Evolutionary conservation across 1,139 yeast species (phyloP), one percentile per base, ranked within the genome.

Genomic region (Diutina siamensis): DNA sequence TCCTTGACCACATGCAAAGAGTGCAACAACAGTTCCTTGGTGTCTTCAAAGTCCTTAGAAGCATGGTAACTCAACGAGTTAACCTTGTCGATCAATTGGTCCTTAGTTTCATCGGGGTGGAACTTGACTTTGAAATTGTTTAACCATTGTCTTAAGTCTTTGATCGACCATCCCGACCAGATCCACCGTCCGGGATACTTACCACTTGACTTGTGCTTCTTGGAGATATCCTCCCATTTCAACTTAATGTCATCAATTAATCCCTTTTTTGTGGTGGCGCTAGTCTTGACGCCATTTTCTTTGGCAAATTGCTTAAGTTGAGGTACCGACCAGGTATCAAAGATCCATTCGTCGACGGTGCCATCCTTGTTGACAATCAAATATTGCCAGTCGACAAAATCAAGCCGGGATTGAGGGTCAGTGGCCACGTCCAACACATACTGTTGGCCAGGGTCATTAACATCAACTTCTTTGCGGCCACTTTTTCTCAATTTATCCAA

Each of bases 181-280:
- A 74, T 60, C 68, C 76, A 68, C 45, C 64, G 67, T 10, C 78
- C 73, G n/a, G 78, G 73, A 49, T 75, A 74, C 44, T 58, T 59
- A 10, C 76, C 78, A 2, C 76, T 63, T 4, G 63, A 63, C 1
- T 64, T 58, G 46, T 60, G 53, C 28, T 57, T 53, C 44, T 59
- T 58, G 31, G 68, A 64, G 49, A 72, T 58, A 28, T 57, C 56
- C 48, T 64, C 64, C 53, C 66, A 72, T 49, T 66, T 59, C 10
- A 60, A 53, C 53, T 67, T 61, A n/a, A 71, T 69, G 35, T 56
- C 47, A 13, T 62, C 53, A 44, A 69, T 49, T 53, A 76, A 57
- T 19, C 69, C 64, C 44, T 63, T 60, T 49, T 63, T 61, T 8
- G 65, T 59, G 17, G 60, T 50, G 45, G 59, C 53, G 28, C 12